These are phyloP conservation scores for Nakazawaea wyomingensis DNA, from an alignment of 805 yeast genomes.

Conservation along the genomic window DNA sequence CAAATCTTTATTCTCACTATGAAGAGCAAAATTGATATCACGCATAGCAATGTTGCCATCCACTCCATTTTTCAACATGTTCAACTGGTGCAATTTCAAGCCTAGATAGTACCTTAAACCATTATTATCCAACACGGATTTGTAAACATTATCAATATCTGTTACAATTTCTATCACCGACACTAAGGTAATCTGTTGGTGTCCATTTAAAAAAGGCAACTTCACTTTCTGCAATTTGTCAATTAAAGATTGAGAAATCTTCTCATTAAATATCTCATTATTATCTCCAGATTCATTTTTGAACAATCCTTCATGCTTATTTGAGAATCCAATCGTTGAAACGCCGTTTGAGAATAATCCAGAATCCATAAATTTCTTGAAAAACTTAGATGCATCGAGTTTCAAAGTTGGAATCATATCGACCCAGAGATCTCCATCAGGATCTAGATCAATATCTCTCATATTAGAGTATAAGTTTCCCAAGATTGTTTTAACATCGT, in stretches of 20 bases:
- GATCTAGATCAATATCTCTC: constrained; percentile 46
- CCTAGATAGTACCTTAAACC: constrained; percentile 73
- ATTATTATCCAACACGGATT: constrained; percentile 47
- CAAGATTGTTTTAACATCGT: constrained; percentile 52
- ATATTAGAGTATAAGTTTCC: constrained; percentile 46
- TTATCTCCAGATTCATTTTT: not conserved
- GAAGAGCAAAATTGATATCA: constrained; percentile 84
- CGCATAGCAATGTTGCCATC: constrained; percentile 55
- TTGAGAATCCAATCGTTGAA: constrained; percentile 1
- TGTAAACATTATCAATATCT: constrained; percentile 42
- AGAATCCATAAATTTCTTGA: not conserved
- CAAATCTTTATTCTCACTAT: constrained; percentile 71
- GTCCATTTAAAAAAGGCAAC: constrained; percentile 80
- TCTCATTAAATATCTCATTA: constrained; percentile 11
- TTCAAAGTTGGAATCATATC: constrained; percentile 18
- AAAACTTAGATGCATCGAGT: not conserved
- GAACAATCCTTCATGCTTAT: constrained; percentile 1
- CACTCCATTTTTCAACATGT: constrained; percentile 25
- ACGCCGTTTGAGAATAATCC: not conserved
- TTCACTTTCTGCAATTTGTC: constrained; percentile 60
- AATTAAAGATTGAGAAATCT: constrained; percentile 42
- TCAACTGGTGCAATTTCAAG: constrained; percentile 53
- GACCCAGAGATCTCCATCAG: constrained; percentile 13
- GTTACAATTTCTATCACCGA: constrained; percentile 62
- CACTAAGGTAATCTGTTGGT: constrained; percentile 81